These are phyloP conservation scores for Apiotrichum montevideense DNA, from an alignment of 1,284 basidiomycete genomes.

Conservation along the genomic window DNA sequence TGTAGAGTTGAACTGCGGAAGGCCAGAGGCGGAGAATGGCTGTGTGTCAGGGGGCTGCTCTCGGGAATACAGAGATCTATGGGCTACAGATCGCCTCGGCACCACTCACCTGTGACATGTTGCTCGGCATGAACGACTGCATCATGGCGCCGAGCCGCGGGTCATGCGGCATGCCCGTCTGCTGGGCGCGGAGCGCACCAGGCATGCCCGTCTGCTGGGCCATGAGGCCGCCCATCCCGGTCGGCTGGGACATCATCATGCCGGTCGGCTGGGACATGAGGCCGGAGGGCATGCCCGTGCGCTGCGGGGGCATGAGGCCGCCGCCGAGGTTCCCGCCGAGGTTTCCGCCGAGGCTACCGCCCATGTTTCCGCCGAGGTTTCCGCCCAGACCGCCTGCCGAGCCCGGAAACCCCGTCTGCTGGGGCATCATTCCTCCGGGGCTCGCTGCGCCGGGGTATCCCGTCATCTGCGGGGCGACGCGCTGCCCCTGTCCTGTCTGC, in stretches of 20 bases:
- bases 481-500: no score
- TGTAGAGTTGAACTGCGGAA: conserved; percentile 56
- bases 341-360: conserved; percentile 31
- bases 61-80: conserved; percentile 12
- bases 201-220: conserved; percentile 66
- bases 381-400: conserved; percentile 30
- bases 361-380: conserved; percentile 5
- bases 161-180: conserved; percentile 52
- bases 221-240: conserved; percentile 57
- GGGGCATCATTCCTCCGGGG: conserved; percentile 21
- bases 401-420: conserved; percentile 22
- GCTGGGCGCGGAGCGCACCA: conserved; percentile 35
- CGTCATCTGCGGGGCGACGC: no score
- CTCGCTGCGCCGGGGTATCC: no score
- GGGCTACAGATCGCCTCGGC: conserved; percentile 49
- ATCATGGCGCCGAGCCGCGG: conserved; percentile 79
- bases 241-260: conserved; percentile 64
- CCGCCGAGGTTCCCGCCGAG: conserved; percentile 19
- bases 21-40: conserved; percentile 37
- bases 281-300: conserved; percentile 50
- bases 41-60: conserved; percentile 43
- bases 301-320: conserved; percentile 36
- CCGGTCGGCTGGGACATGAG: conserved; percentile 73
- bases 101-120: conserved; percentile 42
- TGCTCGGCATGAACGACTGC: conserved; percentile 67